These are phyloP conservation scores for Hordeum marinum DNA, from an alignment of 176 grass and related monocot genomes.

Conservation along the genomic window DNA sequence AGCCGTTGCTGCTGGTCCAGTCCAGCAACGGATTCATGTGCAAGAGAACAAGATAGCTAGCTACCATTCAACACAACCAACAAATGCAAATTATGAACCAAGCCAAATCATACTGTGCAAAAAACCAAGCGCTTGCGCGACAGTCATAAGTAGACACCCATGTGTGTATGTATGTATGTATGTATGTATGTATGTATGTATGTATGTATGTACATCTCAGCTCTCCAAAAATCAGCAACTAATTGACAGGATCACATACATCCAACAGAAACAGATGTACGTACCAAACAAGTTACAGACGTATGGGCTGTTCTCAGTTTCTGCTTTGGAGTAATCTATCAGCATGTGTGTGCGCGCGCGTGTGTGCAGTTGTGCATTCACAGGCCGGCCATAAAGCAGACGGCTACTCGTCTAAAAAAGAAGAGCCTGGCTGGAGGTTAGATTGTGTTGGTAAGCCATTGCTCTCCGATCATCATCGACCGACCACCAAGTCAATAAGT, in stretches of 20 bases:
- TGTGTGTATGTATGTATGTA: background rate
- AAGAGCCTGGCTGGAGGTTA: background rate
- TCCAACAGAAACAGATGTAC: background rate
- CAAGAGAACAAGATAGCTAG: background rate
- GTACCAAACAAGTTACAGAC: background rate
- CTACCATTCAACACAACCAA: background rate
- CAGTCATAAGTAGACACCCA: background rate
- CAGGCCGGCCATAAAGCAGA: constrained; percentile 3
- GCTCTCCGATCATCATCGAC: background rate
- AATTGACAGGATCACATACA: background rate
- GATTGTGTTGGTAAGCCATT: constrained; percentile 25
- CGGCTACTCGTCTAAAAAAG: background rate
- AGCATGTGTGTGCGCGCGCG: background rate
- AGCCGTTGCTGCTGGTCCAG: constrained; percentile 18
- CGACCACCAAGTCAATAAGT: background rate
- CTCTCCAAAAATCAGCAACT: background rate
- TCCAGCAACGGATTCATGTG: constrained; percentile 2
- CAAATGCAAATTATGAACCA: background rate
- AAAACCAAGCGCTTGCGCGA: background rate
- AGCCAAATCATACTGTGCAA: background rate
- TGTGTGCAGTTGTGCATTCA: background rate
- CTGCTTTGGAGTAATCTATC: background rate
- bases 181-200: background rate
- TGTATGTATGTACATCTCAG: background rate
- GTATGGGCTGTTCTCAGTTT: background rate